Base-by-base conservation (phyloP, 805 yeast genomes). In the Candida railenensis region DNA sequence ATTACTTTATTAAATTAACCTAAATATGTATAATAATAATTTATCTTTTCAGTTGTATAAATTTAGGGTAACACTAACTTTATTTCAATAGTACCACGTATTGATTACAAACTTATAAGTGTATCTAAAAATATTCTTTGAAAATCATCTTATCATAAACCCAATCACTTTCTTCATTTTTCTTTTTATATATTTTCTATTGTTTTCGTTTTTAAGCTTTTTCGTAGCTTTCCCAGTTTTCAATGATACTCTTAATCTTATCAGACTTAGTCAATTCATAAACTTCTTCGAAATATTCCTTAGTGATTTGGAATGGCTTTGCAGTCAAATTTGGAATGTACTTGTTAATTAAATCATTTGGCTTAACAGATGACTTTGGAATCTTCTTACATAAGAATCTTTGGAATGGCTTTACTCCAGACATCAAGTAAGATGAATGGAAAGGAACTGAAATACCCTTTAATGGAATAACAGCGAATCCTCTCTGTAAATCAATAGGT, bases 361-460 rank as follows among this genome's bases (percentile, higher is more conserved):
- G 96, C 76, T 92, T 92, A 55, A 94, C 94, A 42, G 97, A 95
- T 59, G 89, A 87, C 76, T 87, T 89, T 53, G 96, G 86, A 62
- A 94, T 87, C 82, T 94, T 92, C 86, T 90, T 94, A 67, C 85
- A 84, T 76, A 94, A 80, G 85, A 94, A 94, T 74, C 90, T 88
- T 80, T 92, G 91, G 89, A 94, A 94, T 61, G 99, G 99, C 74
- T 91, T 92, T 50, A 94, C 99, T 74, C 99, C 99, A 48, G 94
- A 88, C 80, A 92, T 87, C 76, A 94, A 80, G 76, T 95, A 94
- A n/a, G 96, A 85, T 22, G 97, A 90, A 75, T 94, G 99, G 97
- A 94, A 94, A 53, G 99, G 99, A 66, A 94, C 99, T n/a, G 97
- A 89, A 56, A 94, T 94, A 59, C 99, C 99, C 78, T 87, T 90